Percentiles rank a stretch among this genome's conserved stretches.
Conservation (phyloP, 345 rosid species). For the Eucalyptus guilfoylei region DNA sequence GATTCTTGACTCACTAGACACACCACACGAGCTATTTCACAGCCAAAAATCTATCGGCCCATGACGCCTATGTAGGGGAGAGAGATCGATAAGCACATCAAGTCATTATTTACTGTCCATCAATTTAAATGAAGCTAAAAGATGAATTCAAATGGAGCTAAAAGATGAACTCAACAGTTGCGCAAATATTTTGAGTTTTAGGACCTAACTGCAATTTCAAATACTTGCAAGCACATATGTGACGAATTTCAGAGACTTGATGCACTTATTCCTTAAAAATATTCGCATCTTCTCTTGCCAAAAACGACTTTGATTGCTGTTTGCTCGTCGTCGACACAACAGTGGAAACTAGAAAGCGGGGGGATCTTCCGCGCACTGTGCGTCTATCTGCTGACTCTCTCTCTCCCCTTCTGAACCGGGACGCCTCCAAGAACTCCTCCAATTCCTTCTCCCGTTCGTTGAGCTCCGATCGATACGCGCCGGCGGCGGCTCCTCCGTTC, state of each 20-base stretch:
- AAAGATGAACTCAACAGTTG: not conserved
- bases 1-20: not conserved
- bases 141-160: not conserved
- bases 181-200: not conserved
- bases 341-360: not conserved
- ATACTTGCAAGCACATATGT: not conserved
- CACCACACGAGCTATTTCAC: too few relatives aligned
- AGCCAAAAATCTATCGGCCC: accelerated
- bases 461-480: not conserved
- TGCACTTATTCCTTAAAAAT: not conserved
- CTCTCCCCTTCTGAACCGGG: not conserved
- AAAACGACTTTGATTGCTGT: not conserved
- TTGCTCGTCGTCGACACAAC: not conserved
- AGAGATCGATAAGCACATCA: not conserved
- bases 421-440: not conserved
- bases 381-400: not conserved
- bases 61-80: too few relatives aligned
- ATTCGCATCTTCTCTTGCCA: not conserved
- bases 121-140: not conserved
- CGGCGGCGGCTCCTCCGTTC: not conserved
- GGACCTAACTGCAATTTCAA: not conserved
- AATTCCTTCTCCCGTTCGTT: not conserved
- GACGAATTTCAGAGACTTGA: not conserved
- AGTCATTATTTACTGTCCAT: not conserved
- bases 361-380: not conserved